Evolutionary conservation across 2,329 filamentous ascomycete species (phyloP), one percentile per base, ranked within the genome.

Genomic region (Stemphylium lycopersici): DNA sequence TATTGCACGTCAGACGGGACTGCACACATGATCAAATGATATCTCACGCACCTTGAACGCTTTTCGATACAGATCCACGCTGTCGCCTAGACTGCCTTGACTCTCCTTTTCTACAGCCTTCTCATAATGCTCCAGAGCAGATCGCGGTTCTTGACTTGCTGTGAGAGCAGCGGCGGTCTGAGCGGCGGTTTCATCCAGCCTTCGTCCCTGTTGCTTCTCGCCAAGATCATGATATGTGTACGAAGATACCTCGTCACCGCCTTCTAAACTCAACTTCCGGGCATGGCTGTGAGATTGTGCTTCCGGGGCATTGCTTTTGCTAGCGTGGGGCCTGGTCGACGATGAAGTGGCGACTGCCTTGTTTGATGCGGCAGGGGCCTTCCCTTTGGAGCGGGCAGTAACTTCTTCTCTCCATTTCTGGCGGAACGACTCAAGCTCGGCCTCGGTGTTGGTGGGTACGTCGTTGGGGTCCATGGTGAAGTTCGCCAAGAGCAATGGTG

Each of bases 41-140:
- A 12, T 34, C 15, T 11, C 18, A 68, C 81, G 54, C 77, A 93
- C 91, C 72, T 89, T 87, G 74, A 96, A 98, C 0, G 95, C 95
- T 74, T 89, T 92, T 41, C 95, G 86, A 75, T 99, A 99, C 45
- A 96, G 83, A 61, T 84, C 86, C 50, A 99, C 74, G 71, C 93
- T 98, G 59, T 98, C 93, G 4, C 93, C 92, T 45, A 98, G 81
- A 59, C 86, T 95, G 0, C 95, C 95, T 66, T 90, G 85, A 0
- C 83, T 84, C 77, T 99, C 95, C 74, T 88, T 92, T 76, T 96
- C 90, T 51, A 96, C 93, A 3, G 93, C 95, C 71, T 85, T 86
- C 73, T 98, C 95, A 68, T 95, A 98, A 74, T 96, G 90, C 66
- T 98, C 95, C 13, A 99, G 77, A 0, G 95, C 95, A 10, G 93